phyloP scores from a whole-genome alignment of 441 rosid genomes.

The Populus trichocarpa region DNA sequence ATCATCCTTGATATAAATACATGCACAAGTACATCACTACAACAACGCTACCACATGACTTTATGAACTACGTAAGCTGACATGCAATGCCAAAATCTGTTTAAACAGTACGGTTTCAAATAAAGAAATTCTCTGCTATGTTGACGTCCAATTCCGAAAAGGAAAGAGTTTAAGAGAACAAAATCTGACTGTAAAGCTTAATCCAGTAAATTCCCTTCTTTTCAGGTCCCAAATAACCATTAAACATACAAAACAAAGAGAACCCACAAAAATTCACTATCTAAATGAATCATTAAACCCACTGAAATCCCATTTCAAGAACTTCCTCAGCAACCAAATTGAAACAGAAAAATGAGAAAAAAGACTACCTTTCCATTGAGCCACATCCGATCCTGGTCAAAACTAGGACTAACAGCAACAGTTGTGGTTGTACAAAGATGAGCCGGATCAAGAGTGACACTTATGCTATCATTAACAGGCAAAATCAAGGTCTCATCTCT shows the following conservation, averaged over 20 bases:
- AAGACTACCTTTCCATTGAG: conserved; percentile 86
- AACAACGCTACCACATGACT: neutral
- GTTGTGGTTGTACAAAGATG: conserved; percentile 95
- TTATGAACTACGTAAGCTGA: neutral
- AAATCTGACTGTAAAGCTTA: neutral
- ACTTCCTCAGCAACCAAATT: neutral
- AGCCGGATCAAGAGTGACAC: conserved; percentile 91
- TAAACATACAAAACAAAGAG: neutral
- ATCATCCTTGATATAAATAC: neutral
- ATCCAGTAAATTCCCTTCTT: neutral
- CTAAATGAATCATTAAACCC: neutral
- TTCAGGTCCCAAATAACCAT: neutral
- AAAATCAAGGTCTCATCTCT: conserved; percentile 79
- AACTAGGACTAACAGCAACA: conserved; percentile 81
- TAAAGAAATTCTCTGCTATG: neutral
- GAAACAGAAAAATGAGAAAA: neutral
- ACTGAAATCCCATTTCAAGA: neutral
- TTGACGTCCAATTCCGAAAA: neutral
- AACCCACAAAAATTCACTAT: neutral
- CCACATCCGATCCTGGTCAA: conserved; percentile 91
- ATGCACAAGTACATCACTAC: neutral
- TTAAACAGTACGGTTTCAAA: neutral
- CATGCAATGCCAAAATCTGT: neutral
- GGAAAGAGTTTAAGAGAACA: neutral
- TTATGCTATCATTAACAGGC: conserved; percentile 86